Percentiles rank a stretch among this genome's conserved stretches.
phyloP scores from a whole-genome alignment of 306 rosid genomes.

The Ormosia emarginata region DNA sequence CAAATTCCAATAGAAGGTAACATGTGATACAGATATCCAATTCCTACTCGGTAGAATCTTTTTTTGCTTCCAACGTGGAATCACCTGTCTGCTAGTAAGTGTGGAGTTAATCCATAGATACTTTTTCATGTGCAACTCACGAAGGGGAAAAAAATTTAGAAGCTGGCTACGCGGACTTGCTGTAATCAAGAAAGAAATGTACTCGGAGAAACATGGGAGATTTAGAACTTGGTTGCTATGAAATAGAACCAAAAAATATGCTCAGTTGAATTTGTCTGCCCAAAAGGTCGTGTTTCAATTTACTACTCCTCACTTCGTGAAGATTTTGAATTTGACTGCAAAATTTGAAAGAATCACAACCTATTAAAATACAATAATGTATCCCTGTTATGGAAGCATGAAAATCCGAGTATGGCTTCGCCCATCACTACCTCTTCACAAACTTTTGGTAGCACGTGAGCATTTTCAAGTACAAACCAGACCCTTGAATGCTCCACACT shows the following conservation, averaged over 20 bases:
- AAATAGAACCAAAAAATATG: conserved; percentile 21
- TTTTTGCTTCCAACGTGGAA: too few relatives aligned
- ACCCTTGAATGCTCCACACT: conserved; percentile 28
- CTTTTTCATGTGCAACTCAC: background rate
- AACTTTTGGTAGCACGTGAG: conserved; percentile 38
- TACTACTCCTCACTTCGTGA: conserved; percentile 28
- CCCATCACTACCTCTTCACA: conserved; percentile 45
- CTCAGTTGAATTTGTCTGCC: conserved; percentile 25
- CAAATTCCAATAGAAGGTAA: too few relatives aligned
- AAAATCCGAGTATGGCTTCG: conserved; percentile 32
- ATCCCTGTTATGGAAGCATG: conserved; percentile 32
- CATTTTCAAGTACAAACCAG: conserved; percentile 34
- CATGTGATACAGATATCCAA: too few relatives aligned
- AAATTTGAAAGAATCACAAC: conserved; percentile 54
- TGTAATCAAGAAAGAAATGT: background rate
- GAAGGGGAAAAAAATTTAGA: background rate
- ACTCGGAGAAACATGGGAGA: background rate
- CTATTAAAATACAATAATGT: conserved; percentile 47
- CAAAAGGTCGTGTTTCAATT: conserved; percentile 34
- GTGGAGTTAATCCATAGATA: too few relatives aligned
- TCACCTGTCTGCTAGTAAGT: too few relatives aligned
- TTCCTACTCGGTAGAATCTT: too few relatives aligned
- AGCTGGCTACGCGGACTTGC: background rate
- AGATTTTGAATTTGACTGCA: conserved; percentile 39
- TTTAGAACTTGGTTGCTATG: conserved; percentile 15